These are phyloP conservation scores for Dictyophora rubrovolvata DNA, from an alignment of 768 basidiomycete species.

Conservation along the genomic window DNA sequence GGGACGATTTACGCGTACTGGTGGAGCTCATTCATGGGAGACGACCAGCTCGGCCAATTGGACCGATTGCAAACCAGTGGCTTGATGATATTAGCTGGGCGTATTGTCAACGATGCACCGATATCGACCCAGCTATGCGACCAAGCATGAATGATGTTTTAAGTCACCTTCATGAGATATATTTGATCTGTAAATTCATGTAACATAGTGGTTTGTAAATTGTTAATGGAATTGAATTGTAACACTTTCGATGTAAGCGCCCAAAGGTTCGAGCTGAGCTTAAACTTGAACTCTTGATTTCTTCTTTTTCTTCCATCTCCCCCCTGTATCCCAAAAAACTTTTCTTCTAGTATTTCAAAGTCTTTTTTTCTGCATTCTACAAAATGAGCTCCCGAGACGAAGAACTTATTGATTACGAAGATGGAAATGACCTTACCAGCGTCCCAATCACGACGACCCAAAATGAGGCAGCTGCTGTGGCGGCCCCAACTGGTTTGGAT, in stretches of 20 bases:
- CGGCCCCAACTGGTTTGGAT: conserved; percentile 37
- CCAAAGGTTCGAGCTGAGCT: background rate
- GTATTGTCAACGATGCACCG: conserved; percentile 4
- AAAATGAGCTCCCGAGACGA: conserved; percentile 76
- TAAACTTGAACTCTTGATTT: background rate
- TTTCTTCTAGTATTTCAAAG: background rate
- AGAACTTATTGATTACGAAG: conserved; percentile 91
- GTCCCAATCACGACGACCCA: conserved; percentile 36
- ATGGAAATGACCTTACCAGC: conserved; percentile 72
- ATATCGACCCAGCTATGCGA: background rate
- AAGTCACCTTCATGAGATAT: background rate
- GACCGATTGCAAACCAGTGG: conserved; percentile 2
- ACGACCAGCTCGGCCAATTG: background rate
- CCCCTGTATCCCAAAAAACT: background rate
- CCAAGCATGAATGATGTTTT: background rate
- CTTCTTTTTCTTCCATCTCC: conserved; percentile 7
- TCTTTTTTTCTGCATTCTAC: background rate
- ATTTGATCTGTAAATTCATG: background rate
- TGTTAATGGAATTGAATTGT: too few species aligned
- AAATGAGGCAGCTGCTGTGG: conserved; percentile 37
- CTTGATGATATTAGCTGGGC: conserved; percentile 6
- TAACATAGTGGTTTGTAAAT: background rate
- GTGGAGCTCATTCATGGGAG: conserved; percentile 4
- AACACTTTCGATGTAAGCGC: background rate
- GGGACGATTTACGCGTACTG: conserved; percentile 8